Evolutionary conservation across 2,329 filamentous ascomycete species (phyloP).

Genomic region (Coccinonectria pachysandricola): DNA sequence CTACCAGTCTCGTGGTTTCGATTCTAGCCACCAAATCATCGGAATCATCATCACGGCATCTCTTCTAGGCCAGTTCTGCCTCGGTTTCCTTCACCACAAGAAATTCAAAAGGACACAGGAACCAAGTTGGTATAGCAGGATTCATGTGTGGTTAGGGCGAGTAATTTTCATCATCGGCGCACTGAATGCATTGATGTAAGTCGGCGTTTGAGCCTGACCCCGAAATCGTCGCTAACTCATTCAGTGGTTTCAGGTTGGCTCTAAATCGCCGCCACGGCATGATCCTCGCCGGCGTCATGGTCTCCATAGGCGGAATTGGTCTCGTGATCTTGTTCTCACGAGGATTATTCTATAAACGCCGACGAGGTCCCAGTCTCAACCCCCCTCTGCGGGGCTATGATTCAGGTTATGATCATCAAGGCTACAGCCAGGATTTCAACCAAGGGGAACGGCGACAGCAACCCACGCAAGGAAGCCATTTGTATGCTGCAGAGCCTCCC

Average conservation of each 20-base stretch:
- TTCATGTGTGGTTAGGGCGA: slow-evolving; percentile 50
- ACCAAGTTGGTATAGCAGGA: slow-evolving; percentile 38
- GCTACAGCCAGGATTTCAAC: slow-evolving; percentile 10
- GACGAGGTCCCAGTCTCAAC: slow-evolving; percentile 6
- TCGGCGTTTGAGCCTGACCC: no score
- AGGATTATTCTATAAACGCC: slow-evolving; percentile 17
- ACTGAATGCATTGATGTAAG: slow-evolving; percentile 47
- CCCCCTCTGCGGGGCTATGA: no score
- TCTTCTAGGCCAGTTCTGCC: slow-evolving; percentile 40
- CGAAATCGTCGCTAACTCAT: no score
- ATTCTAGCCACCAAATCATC: slow-evolving; percentile 46
- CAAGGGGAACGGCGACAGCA: slow-evolving; percentile 21
- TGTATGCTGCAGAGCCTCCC: slow-evolving; percentile 16
- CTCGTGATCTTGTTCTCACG: slow-evolving; percentile 26
- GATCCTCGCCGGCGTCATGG: slow-evolving; percentile 36
- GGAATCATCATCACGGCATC: slow-evolving; percentile 44
- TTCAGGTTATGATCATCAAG: slow-evolving; percentile 9
- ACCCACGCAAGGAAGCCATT: slow-evolving; percentile 10
- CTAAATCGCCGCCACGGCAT: slow-evolving; percentile 36
- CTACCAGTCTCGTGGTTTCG: slow-evolving; percentile 39
- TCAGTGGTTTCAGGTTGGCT: slow-evolving; percentile 49
- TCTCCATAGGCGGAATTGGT: slow-evolving; percentile 31
- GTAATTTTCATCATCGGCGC: slow-evolving; percentile 41
- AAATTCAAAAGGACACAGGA: slow-evolving; percentile 39
- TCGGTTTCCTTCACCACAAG: slow-evolving; percentile 47